Base-by-base conservation (phyloP, 768 basidiomycete genomes). In the Lactarius pseudohatsudake region DNA sequence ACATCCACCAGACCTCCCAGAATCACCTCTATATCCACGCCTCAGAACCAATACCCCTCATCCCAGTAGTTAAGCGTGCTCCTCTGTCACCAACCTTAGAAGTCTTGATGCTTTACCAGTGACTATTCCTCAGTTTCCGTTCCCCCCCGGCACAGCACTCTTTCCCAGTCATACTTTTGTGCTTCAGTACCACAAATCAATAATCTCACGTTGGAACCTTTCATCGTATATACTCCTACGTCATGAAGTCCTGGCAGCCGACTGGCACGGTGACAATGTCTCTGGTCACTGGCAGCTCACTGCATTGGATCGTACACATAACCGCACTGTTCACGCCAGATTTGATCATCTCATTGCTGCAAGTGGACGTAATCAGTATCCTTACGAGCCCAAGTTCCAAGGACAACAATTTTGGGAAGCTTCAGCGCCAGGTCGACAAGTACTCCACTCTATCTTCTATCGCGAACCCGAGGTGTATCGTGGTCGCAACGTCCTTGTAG, bases 271-370 rank as follows among this genome's bases (percentile, higher is more conserved):
- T 2, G 22, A 66, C 0, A 63, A 73, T 2, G 69, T 72, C 13
- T 41, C 70, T 3, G 84, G 82, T 2, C 67, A 74, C 30, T 86
- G 86, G 86, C 76, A 82, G 45, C 61, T 86, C 36, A 74, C 75
- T 1, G 72, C 83, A 7, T 68, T 67, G 1, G 70, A 72, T 43
- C 40, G 26, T 10, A 56, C 67, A 15, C 41, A 70, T 18, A 75
- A 75, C 38, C 59, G 53, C 32, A 64, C 72, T 41, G 72, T 58
- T 10, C 70, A 72, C 5, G 72, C 69, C 75, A 87, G 61, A 3
- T 83, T 82, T 69, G 81, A 86, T 66, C 86, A 87, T 71, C 76
- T 87, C 38, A 76, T 87, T 36, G 79, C 84, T 40, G 84, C 84
- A 26, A 79, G 75, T 26, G 86, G 86, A 5, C 83, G 83, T 65